Percentiles rank a stretch among this genome's conserved stretches.
Conservation (phyloP, 2,329 filamentous ascomycete genomes). For the Monilinia polystroma region DNA sequence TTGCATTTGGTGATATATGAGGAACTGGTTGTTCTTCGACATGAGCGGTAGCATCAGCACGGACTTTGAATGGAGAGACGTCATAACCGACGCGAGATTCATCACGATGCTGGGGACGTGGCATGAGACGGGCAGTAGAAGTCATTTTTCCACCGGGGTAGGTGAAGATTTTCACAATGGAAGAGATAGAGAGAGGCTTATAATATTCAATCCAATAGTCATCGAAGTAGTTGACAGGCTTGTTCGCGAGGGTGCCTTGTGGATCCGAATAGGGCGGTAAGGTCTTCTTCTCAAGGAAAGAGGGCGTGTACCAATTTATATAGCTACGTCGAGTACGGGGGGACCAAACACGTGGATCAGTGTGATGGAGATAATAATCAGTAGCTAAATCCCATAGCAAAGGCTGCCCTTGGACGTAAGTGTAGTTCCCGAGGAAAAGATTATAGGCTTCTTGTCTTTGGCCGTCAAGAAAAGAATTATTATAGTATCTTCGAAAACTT, state of each 20-base stretch:
- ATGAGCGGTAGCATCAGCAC: constrained; percentile 58
- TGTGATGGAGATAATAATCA: constrained; percentile 95
- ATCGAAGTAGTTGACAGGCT: constrained; percentile 60
- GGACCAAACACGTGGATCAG: constrained; percentile 73
- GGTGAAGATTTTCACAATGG: constrained; percentile 87
- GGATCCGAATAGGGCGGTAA: constrained; percentile 32
- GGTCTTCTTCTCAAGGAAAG: constrained; percentile 62
- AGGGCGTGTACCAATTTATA: constrained; percentile 83
- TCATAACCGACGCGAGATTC: constrained; percentile 62
- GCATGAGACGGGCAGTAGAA: constrained; percentile 80
- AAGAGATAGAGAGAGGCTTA: constrained; percentile 80
- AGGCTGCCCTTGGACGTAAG: constrained; percentile 80
- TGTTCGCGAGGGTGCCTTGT: constrained; percentile 28
- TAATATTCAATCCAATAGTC: constrained; percentile 99
- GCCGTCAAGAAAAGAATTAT: constrained; percentile 97
- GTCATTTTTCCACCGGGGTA: constrained; percentile 72
- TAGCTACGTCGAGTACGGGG: constrained; percentile 67
- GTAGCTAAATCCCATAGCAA: constrained; percentile 96
- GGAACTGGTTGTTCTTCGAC: constrained; percentile 54
- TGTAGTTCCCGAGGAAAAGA: constrained; percentile 93
- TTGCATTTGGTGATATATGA: not conserved
- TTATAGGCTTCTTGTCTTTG: constrained; percentile 98
- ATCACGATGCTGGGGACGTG: constrained; percentile 69
- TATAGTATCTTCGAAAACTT: constrained; percentile 98
- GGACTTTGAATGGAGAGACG: constrained; percentile 82